Base-by-base conservation (phyloP, 2,329 filamentous ascomycete genomes). In the Nemania diffusa region DNA sequence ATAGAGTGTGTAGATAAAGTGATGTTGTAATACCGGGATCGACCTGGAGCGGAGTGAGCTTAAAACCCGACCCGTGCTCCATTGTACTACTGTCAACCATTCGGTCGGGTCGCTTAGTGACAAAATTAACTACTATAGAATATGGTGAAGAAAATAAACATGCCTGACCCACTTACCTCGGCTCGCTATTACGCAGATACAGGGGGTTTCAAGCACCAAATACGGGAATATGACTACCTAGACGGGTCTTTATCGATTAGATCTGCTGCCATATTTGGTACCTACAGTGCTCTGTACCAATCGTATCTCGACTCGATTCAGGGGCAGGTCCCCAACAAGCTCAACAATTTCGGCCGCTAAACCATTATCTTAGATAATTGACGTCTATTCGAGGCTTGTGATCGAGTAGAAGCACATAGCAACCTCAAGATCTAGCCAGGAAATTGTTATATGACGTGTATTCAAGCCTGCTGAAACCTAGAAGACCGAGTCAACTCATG, bases 201-300 rank as follows among this genome's bases (percentile, higher is more conserved):
- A 15, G 3, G 24, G 32, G 15, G 53, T 46, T 20, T 40, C 48
- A 26, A n/a, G 29, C 29, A 42, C 24, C 13, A 44, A 32, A 53
- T 34, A 48, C 13, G 3, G n/a, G 5, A 51, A 48, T 24, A 32
- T 65, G 44, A 68, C 40, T n/a, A n/a, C n/a, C n/a, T 65, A 53
- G 63, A 57, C 26, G n/a, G 26, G 3, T 17, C 44, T 60, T 60
- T 67, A 67, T 69, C 64, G 67, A 67, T 67, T 69, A 60, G 56
- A 69, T 60, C 55, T 20, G 27, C 29, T 62, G 60, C 5, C 20
- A n/a, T 46, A 3, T 24, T 46, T 3, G 48, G 48, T 29, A 51
- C 15, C 34, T 40, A 40, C 34, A 40, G 34, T 13, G 34, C 15
- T 13, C 32, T 15, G 3, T 40, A 3, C 15, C 15, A 3, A 64